phyloP scores from a whole-genome alignment of 2,329 filamentous ascomycete genomes.

The Venturia asperata region DNA sequence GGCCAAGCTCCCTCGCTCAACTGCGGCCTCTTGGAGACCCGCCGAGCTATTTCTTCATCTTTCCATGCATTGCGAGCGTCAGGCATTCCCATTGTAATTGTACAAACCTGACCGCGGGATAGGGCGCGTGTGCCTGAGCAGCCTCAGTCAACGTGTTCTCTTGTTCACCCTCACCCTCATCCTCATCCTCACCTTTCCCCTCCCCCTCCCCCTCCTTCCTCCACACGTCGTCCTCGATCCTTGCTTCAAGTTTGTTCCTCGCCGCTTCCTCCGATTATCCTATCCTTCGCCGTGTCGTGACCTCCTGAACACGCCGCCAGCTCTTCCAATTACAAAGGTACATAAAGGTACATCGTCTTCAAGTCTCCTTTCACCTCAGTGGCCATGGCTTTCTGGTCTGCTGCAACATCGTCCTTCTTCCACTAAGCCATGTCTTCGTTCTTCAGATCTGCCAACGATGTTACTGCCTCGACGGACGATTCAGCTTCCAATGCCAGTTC shows the following conservation, averaged over 20 bases:
- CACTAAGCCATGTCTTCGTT: conserved; percentile 21
- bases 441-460: conserved; percentile 23
- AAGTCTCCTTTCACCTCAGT: not conserved
- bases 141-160: not conserved
- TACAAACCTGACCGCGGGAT: not conserved
- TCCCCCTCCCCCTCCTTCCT: too few relatives aligned
- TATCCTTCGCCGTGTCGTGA: not conserved
- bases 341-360: not conserved
- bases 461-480: conserved; percentile 16
- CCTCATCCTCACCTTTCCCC: too few relatives aligned
- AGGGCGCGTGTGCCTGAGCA: not conserved
- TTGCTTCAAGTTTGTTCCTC: not conserved
- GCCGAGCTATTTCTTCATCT: not conserved
- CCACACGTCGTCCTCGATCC: too few relatives aligned
- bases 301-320: not conserved
- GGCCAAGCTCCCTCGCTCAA: too few relatives aligned
- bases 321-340: not conserved
- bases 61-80: not conserved
- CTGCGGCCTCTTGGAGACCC: too few relatives aligned
- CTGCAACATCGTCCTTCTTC: conserved; percentile 18
- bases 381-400: not conserved
- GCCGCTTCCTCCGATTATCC: not conserved
- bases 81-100: not conserved
- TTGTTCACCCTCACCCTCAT: too few relatives aligned
- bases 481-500: not conserved